Base-by-base conservation (phyloP, 1,284 basidiomycete genomes). In the Puccinia triticina region DNA sequence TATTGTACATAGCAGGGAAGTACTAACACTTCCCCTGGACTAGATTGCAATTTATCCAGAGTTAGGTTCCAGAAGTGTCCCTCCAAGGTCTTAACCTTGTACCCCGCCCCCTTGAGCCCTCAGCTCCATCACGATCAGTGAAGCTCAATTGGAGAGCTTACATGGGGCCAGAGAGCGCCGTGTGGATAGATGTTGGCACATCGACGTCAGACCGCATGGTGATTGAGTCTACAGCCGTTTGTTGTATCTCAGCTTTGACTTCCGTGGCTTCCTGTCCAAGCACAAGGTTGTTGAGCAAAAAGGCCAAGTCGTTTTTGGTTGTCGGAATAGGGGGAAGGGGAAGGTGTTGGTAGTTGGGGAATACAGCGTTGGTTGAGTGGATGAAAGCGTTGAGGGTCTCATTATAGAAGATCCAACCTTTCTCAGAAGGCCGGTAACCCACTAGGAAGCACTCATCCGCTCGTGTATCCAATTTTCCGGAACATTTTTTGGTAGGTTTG, bases 321-420 rank as follows among this genome's bases (percentile, higher is more conserved):
- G 18, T 55, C 18, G 48, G 2, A 26, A 34, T 21, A 1, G 26
- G 5, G 12, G 66, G n/a, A 1, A 34, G 2, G 1, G 48, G 48
- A 2, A 74, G 53, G 4, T 2, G 11, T 55, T 32, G 48, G 34
- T 32, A 74, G n/a, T 53, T n/a, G 2, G 72, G 72, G 12, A 74
- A 74, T 2, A 55, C 48, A 1, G 72, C 72, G 21, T 50, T 53
- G 2, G 72, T 32, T 11, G 72, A 74, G 8, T 74, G 40, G 18
- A n/a, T 26, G 21, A 74, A 32, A 3, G 18, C 21, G 2, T 55
- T 53, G 18, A 50, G 29, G 1, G 7, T 11, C 5, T 18, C 1
- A 16, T 67, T n/a, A 21, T 53, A 69, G n/a, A 78, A 78, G 4
- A 78, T 8, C 77, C 77, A 78, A 3, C 77, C 77, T 26, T 78